phyloP scores from a whole-genome alignment of 306 rosid species.

The Quercus engelmannii region DNA sequence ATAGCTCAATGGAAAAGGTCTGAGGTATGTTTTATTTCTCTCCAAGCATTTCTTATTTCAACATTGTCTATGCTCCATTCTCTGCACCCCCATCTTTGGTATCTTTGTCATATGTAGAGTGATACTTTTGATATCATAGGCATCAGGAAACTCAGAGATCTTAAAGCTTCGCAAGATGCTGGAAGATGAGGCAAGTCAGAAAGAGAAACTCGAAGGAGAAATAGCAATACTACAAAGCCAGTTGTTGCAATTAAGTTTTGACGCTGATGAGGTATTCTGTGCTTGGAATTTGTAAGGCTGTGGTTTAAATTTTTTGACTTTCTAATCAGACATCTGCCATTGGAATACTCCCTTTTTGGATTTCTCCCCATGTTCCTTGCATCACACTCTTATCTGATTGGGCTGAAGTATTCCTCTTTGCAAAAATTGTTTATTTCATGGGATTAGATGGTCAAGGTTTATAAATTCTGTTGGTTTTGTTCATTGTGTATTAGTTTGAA shows the following conservation, averaged over 20 bases:
- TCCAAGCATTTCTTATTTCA: constrained; percentile 14
- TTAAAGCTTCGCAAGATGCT: constrained; percentile 60
- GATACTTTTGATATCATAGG: constrained; percentile 43
- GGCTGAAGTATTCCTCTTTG: not conserved
- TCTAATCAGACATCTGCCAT: not conserved
- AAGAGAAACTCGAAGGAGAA: constrained; percentile 86
- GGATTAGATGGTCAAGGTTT: not conserved
- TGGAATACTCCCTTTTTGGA: not conserved
- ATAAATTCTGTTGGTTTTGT: not conserved
- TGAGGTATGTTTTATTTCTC: constrained; percentile 56
- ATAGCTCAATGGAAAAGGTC: constrained; percentile 71
- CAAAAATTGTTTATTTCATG: not conserved
- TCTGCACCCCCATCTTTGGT: not conserved
- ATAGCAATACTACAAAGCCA: constrained; percentile 81
- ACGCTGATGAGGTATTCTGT: constrained; percentile 72
- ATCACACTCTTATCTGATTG: not conserved
- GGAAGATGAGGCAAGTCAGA: constrained; percentile 64
- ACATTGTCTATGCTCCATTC: constrained; percentile 9
- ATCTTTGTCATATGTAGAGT: constrained; percentile 24
- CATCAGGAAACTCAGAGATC: constrained; percentile 64
- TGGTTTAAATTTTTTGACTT: not conserved
- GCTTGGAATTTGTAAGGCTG: not conserved
- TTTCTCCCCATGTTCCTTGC: not conserved
- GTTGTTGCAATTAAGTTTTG: constrained; percentile 77
- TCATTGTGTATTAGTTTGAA: not conserved